A percentile compares a stretch with the other conserved stretches of the same genome.
Evolutionary conservation across 2,329 filamentous ascomycete genomes (phyloP).

Genomic region (Hymenoscyphus scutula): DNA sequence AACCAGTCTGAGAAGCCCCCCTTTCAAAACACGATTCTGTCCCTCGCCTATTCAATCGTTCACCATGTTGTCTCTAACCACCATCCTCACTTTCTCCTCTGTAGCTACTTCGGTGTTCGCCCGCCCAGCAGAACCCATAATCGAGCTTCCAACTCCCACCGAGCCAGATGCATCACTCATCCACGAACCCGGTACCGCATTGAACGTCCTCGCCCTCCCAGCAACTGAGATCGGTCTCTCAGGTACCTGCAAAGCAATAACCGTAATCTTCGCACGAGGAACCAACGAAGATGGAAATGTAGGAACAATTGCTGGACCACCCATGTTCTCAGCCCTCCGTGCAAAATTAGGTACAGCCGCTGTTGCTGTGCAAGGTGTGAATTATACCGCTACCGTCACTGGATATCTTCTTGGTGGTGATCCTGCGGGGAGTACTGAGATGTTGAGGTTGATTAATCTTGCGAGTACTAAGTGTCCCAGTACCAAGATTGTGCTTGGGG

Average conservation of each 20-base stretch:
- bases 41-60: too few species aligned
- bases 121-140: not conserved
- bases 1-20: too few species aligned
- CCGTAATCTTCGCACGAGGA: not conserved
- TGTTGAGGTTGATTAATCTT: not conserved
- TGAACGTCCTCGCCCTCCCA: not conserved
- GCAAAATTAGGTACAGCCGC: not conserved
- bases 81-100: not conserved
- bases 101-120: not conserved
- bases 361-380: not conserved
- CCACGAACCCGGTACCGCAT: not conserved
- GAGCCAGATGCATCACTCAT: not conserved
- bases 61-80: not conserved
- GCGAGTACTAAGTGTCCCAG: not conserved
- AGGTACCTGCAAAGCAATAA: not conserved
- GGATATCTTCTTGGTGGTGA: not conserved
- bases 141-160: not conserved
- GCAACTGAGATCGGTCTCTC: not conserved
- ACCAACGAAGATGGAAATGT: not conserved
- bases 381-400: not conserved
- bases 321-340: not conserved
- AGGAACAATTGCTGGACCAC: not conserved
- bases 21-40: too few species aligned
- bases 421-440: not conserved
- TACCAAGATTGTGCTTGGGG: not conserved